Conservation (phyloP, 768 basidiomycete species). For the Collybia mongolica region DNA sequence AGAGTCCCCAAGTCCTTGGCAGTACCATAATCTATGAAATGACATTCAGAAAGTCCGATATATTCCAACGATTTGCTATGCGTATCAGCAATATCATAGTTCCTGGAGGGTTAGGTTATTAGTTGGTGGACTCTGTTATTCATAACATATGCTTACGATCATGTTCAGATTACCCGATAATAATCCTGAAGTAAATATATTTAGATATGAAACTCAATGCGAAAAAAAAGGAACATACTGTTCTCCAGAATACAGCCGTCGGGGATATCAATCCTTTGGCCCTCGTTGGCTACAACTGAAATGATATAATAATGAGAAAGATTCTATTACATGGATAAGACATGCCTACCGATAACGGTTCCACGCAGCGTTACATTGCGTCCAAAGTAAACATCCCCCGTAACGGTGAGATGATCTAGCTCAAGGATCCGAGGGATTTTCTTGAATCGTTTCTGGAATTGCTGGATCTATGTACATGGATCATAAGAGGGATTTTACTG, state of each 20-base stretch:
- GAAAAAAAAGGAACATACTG: conserved; percentile 30
- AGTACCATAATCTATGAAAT: not conserved
- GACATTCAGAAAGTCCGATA: not conserved
- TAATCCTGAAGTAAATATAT: conserved; percentile 42
- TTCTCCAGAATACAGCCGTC: conserved; percentile 82
- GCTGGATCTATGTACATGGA: conserved; percentile 50
- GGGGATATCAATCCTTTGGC: conserved; percentile 79
- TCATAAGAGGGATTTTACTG: not conserved
- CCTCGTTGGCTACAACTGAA: conserved; percentile 75
- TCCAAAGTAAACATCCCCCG: conserved; percentile 89
- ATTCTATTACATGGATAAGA: not conserved
- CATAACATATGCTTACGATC: conserved; percentile 46
- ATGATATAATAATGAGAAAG: not conserved
- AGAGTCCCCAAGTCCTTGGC: conserved; percentile 9
- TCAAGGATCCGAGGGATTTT: conserved; percentile 90
- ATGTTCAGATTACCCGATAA: conserved; percentile 85
- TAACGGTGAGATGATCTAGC: conserved; percentile 91
- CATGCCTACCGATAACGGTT: conserved; percentile 71
- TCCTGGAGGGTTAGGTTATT: conserved; percentile 19
- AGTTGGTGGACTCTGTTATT: not conserved
- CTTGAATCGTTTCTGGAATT: conserved; percentile 95
- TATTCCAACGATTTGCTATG: no score
- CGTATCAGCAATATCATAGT: conserved; percentile 19
- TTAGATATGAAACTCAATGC: not conserved
- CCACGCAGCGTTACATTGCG: conserved; percentile 83